A percentile compares a stretch with the other conserved stretches of the same genome.
phyloP scores from a whole-genome alignment of 2,329 filamentous ascomycete genomes.

The Aspergillus spinulosporus region DNA sequence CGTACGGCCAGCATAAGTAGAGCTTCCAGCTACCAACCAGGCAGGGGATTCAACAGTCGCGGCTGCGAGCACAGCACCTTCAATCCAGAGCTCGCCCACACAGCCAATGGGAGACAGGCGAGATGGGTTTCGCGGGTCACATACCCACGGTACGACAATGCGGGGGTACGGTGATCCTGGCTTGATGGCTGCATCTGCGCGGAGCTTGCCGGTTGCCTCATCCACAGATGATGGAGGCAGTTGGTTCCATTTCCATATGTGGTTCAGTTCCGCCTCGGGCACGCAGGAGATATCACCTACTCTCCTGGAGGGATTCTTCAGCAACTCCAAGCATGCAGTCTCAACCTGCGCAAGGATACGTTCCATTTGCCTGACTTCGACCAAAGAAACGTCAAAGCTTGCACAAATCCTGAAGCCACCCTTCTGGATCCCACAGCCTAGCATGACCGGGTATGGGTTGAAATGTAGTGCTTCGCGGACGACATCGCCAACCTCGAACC shows the following conservation, averaged over 20 bases:
- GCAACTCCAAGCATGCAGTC: slow-evolving; percentile 29
- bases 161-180: slow-evolving; percentile 38
- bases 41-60: slow-evolving; percentile 25
- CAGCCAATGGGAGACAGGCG: slow-evolving; percentile 46
- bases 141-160: slow-evolving; percentile 31
- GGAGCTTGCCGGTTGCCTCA: slow-evolving; percentile 24
- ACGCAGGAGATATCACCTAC: slow-evolving; percentile 42
- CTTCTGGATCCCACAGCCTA: slow-evolving; percentile 48
- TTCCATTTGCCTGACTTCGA: slow-evolving; percentile 40
- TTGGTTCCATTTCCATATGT: slow-evolving; percentile 48
- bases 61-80: slow-evolving; percentile 36
- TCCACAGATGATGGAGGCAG: slow-evolving; percentile 39
- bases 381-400: slow-evolving; percentile 45
- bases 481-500: slow-evolving; percentile 38
- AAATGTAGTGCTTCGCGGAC: slow-evolving; percentile 43
- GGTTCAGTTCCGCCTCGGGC: slow-evolving; percentile 38
- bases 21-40: slow-evolving; percentile 38
- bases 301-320: slow-evolving; percentile 26
- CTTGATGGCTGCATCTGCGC: slow-evolving; percentile 23
- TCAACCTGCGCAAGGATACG: slow-evolving; percentile 40
- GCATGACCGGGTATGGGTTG: slow-evolving; percentile 53
- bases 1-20: slow-evolving; percentile 29
- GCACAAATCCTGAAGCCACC: slow-evolving; percentile 47
- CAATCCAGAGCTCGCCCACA: slow-evolving; percentile 43
- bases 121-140: slow-evolving; percentile 33